Percentiles rank a stretch among this genome's conserved stretches.
These are phyloP conservation scores for Daldinia bambusicola DNA, from an alignment of 495 filamentous ascomycete genomes.

Conservation along the genomic window DNA sequence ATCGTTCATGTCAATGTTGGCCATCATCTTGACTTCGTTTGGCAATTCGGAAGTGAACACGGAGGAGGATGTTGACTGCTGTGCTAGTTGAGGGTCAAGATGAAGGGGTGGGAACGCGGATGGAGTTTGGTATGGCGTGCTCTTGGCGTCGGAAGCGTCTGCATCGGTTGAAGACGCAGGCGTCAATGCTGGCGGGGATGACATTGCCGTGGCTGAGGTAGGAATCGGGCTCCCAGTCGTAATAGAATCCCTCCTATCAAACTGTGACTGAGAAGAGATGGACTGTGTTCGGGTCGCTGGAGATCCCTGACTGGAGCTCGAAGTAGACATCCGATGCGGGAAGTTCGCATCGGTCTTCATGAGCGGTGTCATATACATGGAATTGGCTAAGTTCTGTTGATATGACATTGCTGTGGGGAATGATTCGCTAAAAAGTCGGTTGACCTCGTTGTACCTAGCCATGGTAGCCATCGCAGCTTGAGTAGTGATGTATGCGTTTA, in stretches of 20 bases:
- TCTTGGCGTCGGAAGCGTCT: conserved; percentile 27
- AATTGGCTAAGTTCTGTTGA: conserved; percentile 36
- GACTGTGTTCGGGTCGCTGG: conserved; percentile 31
- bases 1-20: conserved; percentile 43
- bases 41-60: conserved; percentile 48
- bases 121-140: conserved; percentile 36
- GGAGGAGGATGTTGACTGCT: conserved; percentile 33
- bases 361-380: conserved; percentile 37
- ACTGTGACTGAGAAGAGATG: conserved; percentile 34
- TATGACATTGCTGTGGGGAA: conserved; percentile 52
- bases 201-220: conserved; percentile 24
- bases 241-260: conserved; percentile 25
- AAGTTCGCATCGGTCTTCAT: conserved; percentile 20
- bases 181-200: conserved; percentile 44
- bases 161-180: conserved; percentile 38
- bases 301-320: conserved; percentile 29
- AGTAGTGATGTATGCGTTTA: conserved; percentile 68
- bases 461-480: conserved; percentile 67
- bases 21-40: conserved; percentile 45
- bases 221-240: conserved; percentile 9
- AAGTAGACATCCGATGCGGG: conserved; percentile 27
- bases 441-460: conserved; percentile 60
- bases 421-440: conserved; percentile 59
- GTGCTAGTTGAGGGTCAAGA: conserved; percentile 37
- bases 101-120: conserved; percentile 30